phyloP scores from a whole-genome alignment of 805 yeast genomes.

The Hanseniaspora valbyensis region DNA sequence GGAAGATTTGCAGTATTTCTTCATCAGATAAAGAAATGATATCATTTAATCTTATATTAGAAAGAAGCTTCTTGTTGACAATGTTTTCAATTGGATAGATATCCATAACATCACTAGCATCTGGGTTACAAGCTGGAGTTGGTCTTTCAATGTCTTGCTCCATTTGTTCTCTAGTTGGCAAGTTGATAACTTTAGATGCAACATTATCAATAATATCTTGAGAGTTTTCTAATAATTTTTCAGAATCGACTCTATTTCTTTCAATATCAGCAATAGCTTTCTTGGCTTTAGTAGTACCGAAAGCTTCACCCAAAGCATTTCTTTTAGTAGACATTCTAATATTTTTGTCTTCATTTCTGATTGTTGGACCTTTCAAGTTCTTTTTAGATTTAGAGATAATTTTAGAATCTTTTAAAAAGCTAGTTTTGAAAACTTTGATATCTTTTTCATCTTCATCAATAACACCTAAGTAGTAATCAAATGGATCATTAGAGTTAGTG shows the following conservation, averaged over 20 bases:
- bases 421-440: constrained; percentile 53
- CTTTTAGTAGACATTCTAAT: constrained; percentile 48
- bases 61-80: constrained; percentile 57
- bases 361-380: constrained; percentile 47
- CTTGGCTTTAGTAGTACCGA: constrained; percentile 94
- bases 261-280: constrained; percentile 73
- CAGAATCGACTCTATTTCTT: constrained; percentile 79
- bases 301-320: constrained; percentile 83
- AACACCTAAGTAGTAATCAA: constrained; percentile 60
- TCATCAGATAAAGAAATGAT: constrained; percentile 46
- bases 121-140: constrained; percentile 63
- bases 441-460: constrained; percentile 58
- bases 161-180: constrained; percentile 64
- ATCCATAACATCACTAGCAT: constrained; percentile 74
- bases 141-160: constrained; percentile 61
- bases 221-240: constrained; percentile 60
- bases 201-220: constrained; percentile 74
- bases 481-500: constrained; percentile 26
- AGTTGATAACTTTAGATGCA: constrained; percentile 50
- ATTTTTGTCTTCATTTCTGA: constrained; percentile 43
- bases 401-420: constrained; percentile 45
- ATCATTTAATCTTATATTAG: constrained; percentile 52
- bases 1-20: constrained; percentile 47
- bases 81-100: constrained; percentile 65
- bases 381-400: constrained; percentile 54